Conservation (phyloP, 495 filamentous ascomycete genomes). For the Ramalina peruviana region DNA sequence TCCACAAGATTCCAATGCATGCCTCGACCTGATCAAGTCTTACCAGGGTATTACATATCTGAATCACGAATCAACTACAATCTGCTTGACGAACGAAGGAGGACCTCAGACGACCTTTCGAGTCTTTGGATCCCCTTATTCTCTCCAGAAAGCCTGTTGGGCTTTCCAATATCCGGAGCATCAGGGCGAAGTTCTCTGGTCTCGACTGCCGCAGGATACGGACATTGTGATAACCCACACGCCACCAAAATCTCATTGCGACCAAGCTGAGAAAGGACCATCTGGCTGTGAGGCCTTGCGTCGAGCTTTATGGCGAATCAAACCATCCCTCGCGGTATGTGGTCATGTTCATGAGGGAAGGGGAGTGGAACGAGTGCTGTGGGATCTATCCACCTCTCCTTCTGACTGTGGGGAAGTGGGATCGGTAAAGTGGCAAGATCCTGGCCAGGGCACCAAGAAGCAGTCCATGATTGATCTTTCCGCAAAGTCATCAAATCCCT, state of each 20-base stretch:
- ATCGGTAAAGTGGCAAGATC: conserved; percentile 29
- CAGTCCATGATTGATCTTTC: conserved; percentile 44
- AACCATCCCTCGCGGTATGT: conserved; percentile 32
- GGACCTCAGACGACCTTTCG: conserved; percentile 56
- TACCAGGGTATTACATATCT: conserved; percentile 50
- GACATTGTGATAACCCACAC: conserved; percentile 37
- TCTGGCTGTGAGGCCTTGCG: conserved; percentile 31
- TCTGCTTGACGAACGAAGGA: conserved; percentile 39
- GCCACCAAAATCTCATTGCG: conserved; percentile 33
- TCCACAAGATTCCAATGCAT: conserved; percentile 41
- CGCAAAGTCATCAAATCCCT: conserved; percentile 26
- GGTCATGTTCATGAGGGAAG: conserved; percentile 38
- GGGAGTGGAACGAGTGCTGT: conserved; percentile 31
- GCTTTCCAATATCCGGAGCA: conserved; percentile 48
- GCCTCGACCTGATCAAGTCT: conserved; percentile 38
- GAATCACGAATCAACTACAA: conserved; percentile 42
- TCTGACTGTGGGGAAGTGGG: conserved; percentile 21
- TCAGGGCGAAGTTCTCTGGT: conserved; percentile 18
- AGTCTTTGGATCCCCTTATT: conserved; percentile 65
- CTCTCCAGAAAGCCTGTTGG: conserved; percentile 50
- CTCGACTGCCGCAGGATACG: conserved; percentile 28
- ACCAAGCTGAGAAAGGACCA: conserved; percentile 20
- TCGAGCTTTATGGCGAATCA: conserved; percentile 23
- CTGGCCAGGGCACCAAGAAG: conserved; percentile 38
- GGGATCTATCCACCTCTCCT: conserved; percentile 17